Conservation (phyloP, 2,329 filamentous ascomycete genomes). For the Sordariomycetes sp. region DNA sequence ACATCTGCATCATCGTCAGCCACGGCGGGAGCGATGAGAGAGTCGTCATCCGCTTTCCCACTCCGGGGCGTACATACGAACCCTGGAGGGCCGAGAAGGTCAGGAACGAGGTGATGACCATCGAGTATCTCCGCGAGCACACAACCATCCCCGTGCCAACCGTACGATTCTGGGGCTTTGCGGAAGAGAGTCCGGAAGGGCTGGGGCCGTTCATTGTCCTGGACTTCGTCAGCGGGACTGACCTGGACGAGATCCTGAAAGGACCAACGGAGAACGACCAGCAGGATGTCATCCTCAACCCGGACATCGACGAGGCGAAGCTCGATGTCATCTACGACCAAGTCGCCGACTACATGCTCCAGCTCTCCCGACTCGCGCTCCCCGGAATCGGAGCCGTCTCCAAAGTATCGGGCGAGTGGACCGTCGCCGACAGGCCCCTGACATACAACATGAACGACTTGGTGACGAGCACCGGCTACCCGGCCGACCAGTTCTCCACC, state of each 20-base stretch:
- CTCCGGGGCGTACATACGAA: constrained; percentile 12
- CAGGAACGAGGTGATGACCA: constrained; percentile 15
- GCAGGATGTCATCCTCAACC: constrained; percentile 12
- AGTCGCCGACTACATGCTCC: constrained; percentile 13
- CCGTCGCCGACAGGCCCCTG: constrained; percentile 20
- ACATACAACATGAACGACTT: constrained; percentile 28
- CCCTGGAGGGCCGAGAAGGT: constrained; percentile 19
- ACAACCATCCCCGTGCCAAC: constrained; percentile 19
- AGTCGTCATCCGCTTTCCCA: constrained; percentile 15
- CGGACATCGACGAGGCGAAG: constrained; percentile 10
- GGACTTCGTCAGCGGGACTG: constrained; percentile 17
- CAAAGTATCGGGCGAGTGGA: constrained; percentile 14
- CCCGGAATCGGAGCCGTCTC: constrained; percentile 22
- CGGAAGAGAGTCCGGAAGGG: constrained; percentile 17
- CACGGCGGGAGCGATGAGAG: constrained; percentile 10
- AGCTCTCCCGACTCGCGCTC: constrained; percentile 20
- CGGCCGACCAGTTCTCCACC: constrained; percentile 16
- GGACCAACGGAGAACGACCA: constrained; percentile 13
- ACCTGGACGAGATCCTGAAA: constrained; percentile 13
- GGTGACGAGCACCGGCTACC: constrained; percentile 18
- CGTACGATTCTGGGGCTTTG: constrained; percentile 15
- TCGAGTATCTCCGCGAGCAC: constrained; percentile 16
- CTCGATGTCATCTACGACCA: constrained; percentile 13
- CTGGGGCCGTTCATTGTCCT: constrained; percentile 21
- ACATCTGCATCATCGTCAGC: constrained; percentile 14